Conservation (phyloP, 345 rosid species). For the Pistacia integerrima region DNA sequence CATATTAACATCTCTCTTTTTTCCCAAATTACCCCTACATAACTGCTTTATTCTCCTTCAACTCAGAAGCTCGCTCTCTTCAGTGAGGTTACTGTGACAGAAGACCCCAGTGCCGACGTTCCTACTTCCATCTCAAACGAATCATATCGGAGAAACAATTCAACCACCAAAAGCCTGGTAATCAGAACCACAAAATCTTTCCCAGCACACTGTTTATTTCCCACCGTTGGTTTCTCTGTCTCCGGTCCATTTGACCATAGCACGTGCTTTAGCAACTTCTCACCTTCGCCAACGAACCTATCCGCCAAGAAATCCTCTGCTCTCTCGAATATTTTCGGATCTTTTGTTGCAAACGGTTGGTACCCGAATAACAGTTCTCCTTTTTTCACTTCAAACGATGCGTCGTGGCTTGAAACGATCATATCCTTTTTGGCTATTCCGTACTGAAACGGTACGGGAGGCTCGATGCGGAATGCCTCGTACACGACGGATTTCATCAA, state of each 20-base stretch:
- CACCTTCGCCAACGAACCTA: conserved; percentile 77
- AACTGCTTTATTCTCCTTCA: too few relatives aligned
- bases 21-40: conserved; percentile 26
- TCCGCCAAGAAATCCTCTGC: conserved; percentile 81
- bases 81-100: conserved; percentile 61
- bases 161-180: conserved; percentile 67
- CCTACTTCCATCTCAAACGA: conserved; percentile 67
- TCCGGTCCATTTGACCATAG: conserved; percentile 97
- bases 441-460: conserved; percentile 78
- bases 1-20: background rate
- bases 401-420: conserved; percentile 79
- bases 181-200: conserved; percentile 82
- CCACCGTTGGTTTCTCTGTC: conserved; percentile 58
- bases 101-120: conserved; percentile 52
- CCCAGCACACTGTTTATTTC: conserved; percentile 85
- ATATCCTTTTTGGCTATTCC: conserved; percentile 72
- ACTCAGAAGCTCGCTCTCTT: conserved; percentile 58
- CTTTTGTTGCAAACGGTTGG: conserved; percentile 85
- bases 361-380: conserved; percentile 86
- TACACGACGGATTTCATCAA: conserved; percentile 78
- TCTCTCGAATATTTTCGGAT: conserved; percentile 68
- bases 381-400: conserved; percentile 62
- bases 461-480: conserved; percentile 82
- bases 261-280: conserved; percentile 61
- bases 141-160: conserved; percentile 81